These are phyloP conservation scores for Naganishia randhawae DNA, from an alignment of 768 basidiomycete species.

Conservation along the genomic window DNA sequence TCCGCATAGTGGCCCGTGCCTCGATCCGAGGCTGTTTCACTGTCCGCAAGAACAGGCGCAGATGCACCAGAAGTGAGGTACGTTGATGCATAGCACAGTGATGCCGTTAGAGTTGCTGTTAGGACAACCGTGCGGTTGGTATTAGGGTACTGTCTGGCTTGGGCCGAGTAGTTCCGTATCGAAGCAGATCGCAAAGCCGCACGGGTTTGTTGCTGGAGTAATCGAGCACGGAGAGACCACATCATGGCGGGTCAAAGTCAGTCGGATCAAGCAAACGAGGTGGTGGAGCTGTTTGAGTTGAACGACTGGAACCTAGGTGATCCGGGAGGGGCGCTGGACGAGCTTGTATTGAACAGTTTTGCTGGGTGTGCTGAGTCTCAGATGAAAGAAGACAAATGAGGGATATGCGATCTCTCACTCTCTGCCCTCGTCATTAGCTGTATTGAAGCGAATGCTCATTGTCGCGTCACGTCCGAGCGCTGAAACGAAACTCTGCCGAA, in stretches of 20 bases:
- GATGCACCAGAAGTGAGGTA: neutral
- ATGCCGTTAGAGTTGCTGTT: constrained; percentile 21
- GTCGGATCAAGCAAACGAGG: neutral
- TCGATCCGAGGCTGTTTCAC: constrained; percentile 13
- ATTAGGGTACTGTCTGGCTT: constrained; percentile 9
- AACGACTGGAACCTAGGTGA: too few species aligned
- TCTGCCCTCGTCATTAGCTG: too few species aligned
- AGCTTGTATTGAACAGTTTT: too few species aligned
- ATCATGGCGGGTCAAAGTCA: neutral
- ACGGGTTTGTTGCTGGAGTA: neutral
- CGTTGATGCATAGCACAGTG: constrained; percentile 16
- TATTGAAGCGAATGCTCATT: too few species aligned
- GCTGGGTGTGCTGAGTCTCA: too few species aligned
- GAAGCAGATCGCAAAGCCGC: neutral
- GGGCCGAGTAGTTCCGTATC: neutral
- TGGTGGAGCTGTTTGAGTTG: neutral
- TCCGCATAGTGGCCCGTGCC: constrained; percentile 16
- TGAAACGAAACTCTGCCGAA: too few species aligned
- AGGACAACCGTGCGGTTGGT: constrained; percentile 20
- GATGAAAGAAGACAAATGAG: too few species aligned
- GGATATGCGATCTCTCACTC: too few species aligned
- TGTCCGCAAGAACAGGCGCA: constrained; percentile 1
- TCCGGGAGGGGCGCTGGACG: too few species aligned
- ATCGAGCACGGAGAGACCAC: constrained; percentile 9
- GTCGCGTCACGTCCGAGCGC: too few species aligned